Evolutionary conservation across 768 basidiomycete genomes (phyloP), one percentile per base, ranked within the genome.

Genomic region (Auriscalpium orientale): DNA sequence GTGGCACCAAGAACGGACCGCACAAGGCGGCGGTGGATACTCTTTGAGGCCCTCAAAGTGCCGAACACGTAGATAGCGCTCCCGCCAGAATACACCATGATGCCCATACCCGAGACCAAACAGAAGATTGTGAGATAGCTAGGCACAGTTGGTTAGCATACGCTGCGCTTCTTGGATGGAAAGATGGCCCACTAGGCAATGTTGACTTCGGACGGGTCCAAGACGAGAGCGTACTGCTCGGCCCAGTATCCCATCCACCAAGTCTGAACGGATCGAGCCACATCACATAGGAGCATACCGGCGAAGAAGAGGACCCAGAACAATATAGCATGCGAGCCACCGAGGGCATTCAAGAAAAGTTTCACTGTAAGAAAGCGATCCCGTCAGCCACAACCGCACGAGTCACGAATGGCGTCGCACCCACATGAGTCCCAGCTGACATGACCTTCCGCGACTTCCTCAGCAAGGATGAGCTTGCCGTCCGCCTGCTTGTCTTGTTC

Each of bases 371-470:
- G 7, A 4, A 28, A 28, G 28, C 4, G 2, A 28, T 2, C 28
- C 28, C 28, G 28, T 28, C 28, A 28, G 28, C 28, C 28, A 5
- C 4, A 4, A 28, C 28, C 28, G 28, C 28, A 28, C 28, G 28
- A 28, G 28, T 28, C 58, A 18, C 22, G 36, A 56, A 53, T 13
- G 59, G 55, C 53, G 56, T 40, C 34, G 35, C 37, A 40, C 18
- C 65, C 73, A 70, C 73, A 61, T 21, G 76, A 70, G 4, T 64
- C 60, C 72, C 79, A 81, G 47, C 78, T 77, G 33, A 87, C 77
- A 56, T 79, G 80, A 0, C 85, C 84, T 50, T 76, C 73, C 7
- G 72, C 76, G 46, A 85, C 74, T 63, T 88, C 86, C 64, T 88
- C 86, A 0, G 77, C 78, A 8, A 83, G 68, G 49, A 86, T 77